Evolutionary conservation across 164 flowering plant species (phyloP).

Genomic region (Nymphaea colorata): DNA sequence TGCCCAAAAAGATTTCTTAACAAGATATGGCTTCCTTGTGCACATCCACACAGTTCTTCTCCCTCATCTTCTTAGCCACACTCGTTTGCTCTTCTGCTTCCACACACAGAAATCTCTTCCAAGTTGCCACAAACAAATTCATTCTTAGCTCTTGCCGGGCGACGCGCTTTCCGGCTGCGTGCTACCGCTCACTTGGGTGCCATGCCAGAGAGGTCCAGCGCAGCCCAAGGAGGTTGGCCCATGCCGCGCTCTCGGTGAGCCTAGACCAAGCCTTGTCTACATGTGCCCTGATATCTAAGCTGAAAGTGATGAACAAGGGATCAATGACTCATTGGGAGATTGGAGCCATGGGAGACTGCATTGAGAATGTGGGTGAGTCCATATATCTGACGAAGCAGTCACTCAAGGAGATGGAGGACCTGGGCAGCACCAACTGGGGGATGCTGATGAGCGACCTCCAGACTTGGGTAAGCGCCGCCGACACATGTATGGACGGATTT

Average conservation of each 20-base stretch:
- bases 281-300: conserved; percentile 17
- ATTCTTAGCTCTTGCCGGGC: conserved; percentile 33
- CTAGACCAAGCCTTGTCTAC: conserved; percentile 24
- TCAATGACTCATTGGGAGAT: conserved; percentile 17
- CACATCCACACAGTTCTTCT: no score
- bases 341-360: conserved; percentile 45
- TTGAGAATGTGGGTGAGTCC: conserved; percentile 45
- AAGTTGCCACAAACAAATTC: conserved; percentile 31
- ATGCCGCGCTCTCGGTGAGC: conserved; percentile 41
- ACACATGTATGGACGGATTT: conserved; percentile 57
- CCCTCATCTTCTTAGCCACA: no score
- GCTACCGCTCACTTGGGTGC: conserved; percentile 35
- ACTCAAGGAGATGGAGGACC: conserved; percentile 30
- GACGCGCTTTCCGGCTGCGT: conserved; percentile 50
- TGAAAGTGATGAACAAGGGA: conserved; percentile 16
- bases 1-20: no score
- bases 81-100: no score
- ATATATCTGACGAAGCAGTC: conserved; percentile 33
- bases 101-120: no score
- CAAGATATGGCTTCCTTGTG: no score
- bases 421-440: conserved; percentile 15
- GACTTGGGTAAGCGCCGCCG: conserved; percentile 77
- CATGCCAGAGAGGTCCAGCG: conserved; percentile 36
- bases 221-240: conserved; percentile 36
- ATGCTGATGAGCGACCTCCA: conserved; percentile 13